phyloP scores from a whole-genome alignment of 768 basidiomycete species.

The Termitomyces titanicus region DNA sequence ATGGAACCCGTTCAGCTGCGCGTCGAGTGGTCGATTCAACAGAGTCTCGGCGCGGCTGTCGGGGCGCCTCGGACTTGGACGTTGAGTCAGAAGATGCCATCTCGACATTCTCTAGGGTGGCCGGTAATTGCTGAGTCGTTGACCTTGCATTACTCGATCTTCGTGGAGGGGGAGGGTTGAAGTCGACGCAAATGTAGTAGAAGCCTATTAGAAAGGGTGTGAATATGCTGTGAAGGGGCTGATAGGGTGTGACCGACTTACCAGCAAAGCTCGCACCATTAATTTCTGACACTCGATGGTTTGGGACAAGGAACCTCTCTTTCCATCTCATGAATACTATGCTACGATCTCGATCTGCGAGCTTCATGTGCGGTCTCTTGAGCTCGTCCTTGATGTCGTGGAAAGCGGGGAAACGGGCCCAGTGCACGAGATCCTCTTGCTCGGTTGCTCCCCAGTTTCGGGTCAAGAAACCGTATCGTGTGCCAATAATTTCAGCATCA shows the following conservation, averaged over 20 bases:
- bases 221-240: constrained; percentile 15
- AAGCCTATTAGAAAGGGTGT: constrained; percentile 52
- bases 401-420: constrained; percentile 91
- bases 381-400: constrained; percentile 75
- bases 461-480: constrained; percentile 87
- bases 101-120: constrained; percentile 22
- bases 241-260: constrained; percentile 31
- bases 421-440: constrained; percentile 90
- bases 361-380: constrained; percentile 72
- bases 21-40: constrained; percentile 37
- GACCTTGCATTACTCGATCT: constrained; percentile 17
- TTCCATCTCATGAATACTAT: constrained; percentile 97
- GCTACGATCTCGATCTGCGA: constrained; percentile 71
- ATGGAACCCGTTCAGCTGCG: constrained; percentile 39
- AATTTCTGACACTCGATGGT: constrained; percentile 91
- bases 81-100: constrained; percentile 25
- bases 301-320: constrained; percentile 93
- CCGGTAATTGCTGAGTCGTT: constrained; percentile 33
- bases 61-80: constrained; percentile 32
- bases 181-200: constrained; percentile 94
- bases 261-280: constrained; percentile 95
- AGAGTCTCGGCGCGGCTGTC: constrained; percentile 38
- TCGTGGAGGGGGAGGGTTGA: constrained; percentile 59
- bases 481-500: constrained; percentile 93
- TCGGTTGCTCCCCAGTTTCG: constrained; percentile 89